Conservation (phyloP, 331 rosid species). For the Pyracantha coccinea region DNA sequence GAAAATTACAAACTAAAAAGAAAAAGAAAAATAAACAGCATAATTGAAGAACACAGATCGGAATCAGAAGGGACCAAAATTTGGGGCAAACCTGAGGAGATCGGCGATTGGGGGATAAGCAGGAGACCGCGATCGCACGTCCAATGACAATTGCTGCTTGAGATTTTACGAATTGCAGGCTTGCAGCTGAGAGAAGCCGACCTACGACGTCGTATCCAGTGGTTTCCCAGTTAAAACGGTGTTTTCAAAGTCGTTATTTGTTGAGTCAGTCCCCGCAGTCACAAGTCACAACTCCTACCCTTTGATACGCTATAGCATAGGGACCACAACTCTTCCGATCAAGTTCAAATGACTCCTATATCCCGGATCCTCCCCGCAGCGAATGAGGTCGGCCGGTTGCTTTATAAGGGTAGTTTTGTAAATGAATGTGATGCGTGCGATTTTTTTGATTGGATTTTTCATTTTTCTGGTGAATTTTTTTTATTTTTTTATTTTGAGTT, state of each 20-base stretch:
- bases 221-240: not conserved
- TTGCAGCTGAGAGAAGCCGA: not conserved
- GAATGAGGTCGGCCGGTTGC: not conserved
- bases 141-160: too few species aligned
- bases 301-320: not conserved
- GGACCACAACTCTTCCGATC: not conserved
- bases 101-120: not conserved
- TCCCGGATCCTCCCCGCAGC: not conserved
- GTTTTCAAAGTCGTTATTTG: not conserved
- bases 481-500: too few species aligned
- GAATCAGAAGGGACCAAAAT: not conserved
- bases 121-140: not conserved
- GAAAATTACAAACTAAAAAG: not conserved
- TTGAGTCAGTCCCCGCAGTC: not conserved
- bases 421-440: not conserved
- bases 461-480: too few species aligned
- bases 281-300: not conserved
- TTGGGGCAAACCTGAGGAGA: not conserved
- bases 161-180: not conserved
- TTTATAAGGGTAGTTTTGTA: not conserved
- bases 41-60: not conserved
- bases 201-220: not conserved
- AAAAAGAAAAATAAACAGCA: not conserved
- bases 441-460: not conserved
- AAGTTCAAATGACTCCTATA: not conserved